These are phyloP conservation scores for Diplocarpon rosae DNA, from an alignment of 2,329 filamentous ascomycete species.

Conservation along the genomic window DNA sequence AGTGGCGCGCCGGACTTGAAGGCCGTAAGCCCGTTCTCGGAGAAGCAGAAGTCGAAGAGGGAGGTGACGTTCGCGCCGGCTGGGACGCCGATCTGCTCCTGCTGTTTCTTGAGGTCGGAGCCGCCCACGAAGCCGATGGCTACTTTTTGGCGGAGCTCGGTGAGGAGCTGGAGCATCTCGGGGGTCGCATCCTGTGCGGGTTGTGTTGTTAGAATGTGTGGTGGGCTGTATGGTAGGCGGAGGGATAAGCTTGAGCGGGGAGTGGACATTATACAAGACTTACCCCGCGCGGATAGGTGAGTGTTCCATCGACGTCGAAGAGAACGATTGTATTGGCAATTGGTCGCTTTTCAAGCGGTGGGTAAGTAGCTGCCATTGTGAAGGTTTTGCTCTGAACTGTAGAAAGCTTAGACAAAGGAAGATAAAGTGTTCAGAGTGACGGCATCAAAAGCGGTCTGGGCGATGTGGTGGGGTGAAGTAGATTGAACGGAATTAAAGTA, in stretches of 20 bases:
- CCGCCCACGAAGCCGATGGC: constrained; percentile 90
- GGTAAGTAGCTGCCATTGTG: constrained; percentile 28
- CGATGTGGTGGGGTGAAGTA: too few species aligned
- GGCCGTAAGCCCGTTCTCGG: constrained; percentile 91
- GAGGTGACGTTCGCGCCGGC: constrained; percentile 56
- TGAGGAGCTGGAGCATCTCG: constrained; percentile 75
- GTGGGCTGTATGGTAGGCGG: not conserved
- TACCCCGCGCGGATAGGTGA: constrained; percentile 74
- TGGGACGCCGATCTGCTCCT: constrained; percentile 78
- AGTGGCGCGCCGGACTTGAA: constrained; percentile 72
- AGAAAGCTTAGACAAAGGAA: too few species aligned
- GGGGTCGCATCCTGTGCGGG: constrained; percentile 50
- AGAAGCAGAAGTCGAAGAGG: constrained; percentile 96
- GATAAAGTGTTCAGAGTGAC: too few species aligned
- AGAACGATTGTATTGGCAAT: constrained; percentile 88
- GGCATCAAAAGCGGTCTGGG: too few species aligned
- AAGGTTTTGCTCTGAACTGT: not conserved
- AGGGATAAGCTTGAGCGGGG: not conserved
- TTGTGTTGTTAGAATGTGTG: not conserved
- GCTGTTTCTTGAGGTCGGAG: constrained; percentile 84
- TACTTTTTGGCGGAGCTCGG: constrained; percentile 71
- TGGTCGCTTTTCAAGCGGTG: constrained; percentile 71
- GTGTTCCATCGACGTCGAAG: constrained; percentile 92
- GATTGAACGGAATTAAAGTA: too few species aligned
- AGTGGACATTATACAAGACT: constrained; percentile 20